Percentiles rank a stretch among this genome's conserved stretches.
Conservation (phyloP, 495 filamentous ascomycete genomes). For the Apodospora peruviana region DNA sequence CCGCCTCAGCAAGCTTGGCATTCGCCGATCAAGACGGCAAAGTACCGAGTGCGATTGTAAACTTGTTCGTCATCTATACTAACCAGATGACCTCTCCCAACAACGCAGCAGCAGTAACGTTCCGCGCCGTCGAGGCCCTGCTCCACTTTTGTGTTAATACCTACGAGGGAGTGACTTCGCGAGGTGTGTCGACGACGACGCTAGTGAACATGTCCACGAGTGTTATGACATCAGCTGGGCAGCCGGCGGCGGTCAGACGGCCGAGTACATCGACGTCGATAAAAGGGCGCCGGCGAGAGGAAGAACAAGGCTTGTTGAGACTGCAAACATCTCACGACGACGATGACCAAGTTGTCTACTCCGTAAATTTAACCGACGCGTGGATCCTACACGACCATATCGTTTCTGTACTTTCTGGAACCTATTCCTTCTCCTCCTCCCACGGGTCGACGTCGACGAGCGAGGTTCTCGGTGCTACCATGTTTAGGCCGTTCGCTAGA, state of each 20-base stretch:
- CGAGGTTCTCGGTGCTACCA: constrained; percentile 13
- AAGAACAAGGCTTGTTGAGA: too few relatives aligned
- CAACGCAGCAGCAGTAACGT: not conserved
- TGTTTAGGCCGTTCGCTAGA: too few relatives aligned
- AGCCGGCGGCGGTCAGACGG: not conserved
- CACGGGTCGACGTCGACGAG: constrained; percentile 9
- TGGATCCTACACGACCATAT: constrained; percentile 11
- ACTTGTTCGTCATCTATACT: constrained; percentile 22
- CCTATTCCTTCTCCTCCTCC: constrained; percentile 14
- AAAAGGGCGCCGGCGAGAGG: too few relatives aligned
- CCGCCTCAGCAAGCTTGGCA: constrained; percentile 10
- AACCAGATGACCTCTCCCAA: constrained; percentile 6
- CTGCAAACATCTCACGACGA: too few relatives aligned
- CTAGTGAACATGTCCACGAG: constrained; percentile 14
- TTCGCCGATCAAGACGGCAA: constrained; percentile 13
- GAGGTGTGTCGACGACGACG: constrained; percentile 10
- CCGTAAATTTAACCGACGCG: constrained; percentile 11
- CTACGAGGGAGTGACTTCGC: constrained; percentile 10
- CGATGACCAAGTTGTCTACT: constrained; percentile 13
- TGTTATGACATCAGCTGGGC: not conserved
- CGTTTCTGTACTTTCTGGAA: constrained; percentile 9
- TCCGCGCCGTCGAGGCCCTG: constrained; percentile 23
- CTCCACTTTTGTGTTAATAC: constrained; percentile 27
- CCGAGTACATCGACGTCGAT: too few relatives aligned
- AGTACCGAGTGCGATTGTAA: constrained; percentile 14